These are phyloP conservation scores for Trypanosoma mega DNA, from an alignment of 208 protist species.

Conservation along the genomic window DNA sequence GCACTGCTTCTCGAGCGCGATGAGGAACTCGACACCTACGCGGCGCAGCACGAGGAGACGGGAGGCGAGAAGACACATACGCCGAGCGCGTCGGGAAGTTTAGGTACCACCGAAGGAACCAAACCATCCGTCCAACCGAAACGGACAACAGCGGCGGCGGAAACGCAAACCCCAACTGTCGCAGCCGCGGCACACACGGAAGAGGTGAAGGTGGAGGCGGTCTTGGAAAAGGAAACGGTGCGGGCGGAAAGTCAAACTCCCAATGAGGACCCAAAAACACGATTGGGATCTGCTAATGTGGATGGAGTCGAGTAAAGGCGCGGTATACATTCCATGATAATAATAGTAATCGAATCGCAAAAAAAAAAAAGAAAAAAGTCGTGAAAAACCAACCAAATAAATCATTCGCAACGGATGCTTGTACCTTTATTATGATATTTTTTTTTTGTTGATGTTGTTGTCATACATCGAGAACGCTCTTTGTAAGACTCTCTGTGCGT, in stretches of 20 bases:
- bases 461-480: no score
- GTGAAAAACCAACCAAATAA: no score
- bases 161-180: background rate
- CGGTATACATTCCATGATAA: no score
- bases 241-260: slow-evolving; percentile 5
- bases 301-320: slow-evolving; percentile 67
- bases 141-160: slow-evolving; percentile 10
- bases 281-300: slow-evolving; percentile 65
- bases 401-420: no score
- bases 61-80: background rate
- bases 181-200: no score
- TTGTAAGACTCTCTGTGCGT: no score
- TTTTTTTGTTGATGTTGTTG: no score
- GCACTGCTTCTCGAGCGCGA: slow-evolving; percentile 71
- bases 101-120: background rate
- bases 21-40: slow-evolving; percentile 58
- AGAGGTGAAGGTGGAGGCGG: background rate
- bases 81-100: background rate
- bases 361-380: no score
- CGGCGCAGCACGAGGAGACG: slow-evolving; percentile 11
- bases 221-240: slow-evolving; percentile 18
- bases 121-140: background rate
- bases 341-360: no score
- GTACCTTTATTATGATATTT: no score
- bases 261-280: background rate